These are phyloP conservation scores for Microsporum ferrugineum DNA, from an alignment of 2,329 filamentous ascomycete genomes.

Conservation along the genomic window DNA sequence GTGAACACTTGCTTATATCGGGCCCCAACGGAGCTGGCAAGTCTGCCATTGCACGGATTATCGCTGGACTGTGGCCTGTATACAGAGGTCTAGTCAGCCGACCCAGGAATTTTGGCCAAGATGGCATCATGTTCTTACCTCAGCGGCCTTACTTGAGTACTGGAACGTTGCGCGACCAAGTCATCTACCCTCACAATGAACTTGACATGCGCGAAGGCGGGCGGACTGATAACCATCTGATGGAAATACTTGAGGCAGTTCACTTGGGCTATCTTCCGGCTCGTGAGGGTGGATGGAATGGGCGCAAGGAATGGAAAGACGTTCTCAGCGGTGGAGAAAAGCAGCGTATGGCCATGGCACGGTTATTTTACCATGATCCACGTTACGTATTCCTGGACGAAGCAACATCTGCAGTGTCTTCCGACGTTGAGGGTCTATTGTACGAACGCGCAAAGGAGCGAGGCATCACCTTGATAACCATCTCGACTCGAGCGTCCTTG, in stretches of 20 bases:
- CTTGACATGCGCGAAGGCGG: conserved; percentile 80
- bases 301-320: conserved; percentile 96
- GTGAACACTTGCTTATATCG: conserved; percentile 88
- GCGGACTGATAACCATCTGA: conserved; percentile 65
- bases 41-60: conserved; percentile 71
- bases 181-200: conserved; percentile 94
- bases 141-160: conserved; percentile 87
- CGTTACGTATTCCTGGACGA: conserved; percentile 91
- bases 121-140: conserved; percentile 97
- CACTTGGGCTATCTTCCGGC: conserved; percentile 79
- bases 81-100: conserved; percentile 87
- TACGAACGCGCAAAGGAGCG: conserved; percentile 89
- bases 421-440: conserved; percentile 83
- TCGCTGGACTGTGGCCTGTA: conserved; percentile 89
- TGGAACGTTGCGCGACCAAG: conserved; percentile 87
- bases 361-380: conserved; percentile 88
- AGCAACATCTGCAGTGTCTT: conserved; percentile 85
- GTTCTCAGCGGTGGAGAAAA: conserved; percentile 96
- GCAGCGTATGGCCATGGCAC: conserved; percentile 83
- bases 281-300: conserved; percentile 92
- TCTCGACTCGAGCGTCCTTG: conserved; percentile 84
- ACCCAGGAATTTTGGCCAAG: conserved; percentile 65
- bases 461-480: conserved; percentile 91
- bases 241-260: conserved; percentile 67
- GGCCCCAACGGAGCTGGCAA: conserved; percentile 93